Conservation (phyloP, 1,139 yeast genomes). For the Diutina scorzettiae region DNA sequence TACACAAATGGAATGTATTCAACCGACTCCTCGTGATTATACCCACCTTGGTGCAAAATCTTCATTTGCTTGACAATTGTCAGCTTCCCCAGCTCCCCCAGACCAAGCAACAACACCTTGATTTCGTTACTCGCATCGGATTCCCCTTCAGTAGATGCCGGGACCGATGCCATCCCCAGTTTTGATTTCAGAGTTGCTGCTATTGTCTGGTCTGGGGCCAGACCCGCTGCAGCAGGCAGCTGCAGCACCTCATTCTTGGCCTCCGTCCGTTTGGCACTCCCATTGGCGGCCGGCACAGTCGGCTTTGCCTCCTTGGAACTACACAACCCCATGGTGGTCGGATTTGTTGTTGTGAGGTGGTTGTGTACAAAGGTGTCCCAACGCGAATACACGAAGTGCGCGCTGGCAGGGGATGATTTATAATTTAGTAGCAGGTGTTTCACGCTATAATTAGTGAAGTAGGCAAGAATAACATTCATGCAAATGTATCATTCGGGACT, state of each 20-base stretch:
- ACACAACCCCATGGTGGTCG: slow-evolving; percentile 6
- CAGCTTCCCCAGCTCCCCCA: slow-evolving; percentile 74
- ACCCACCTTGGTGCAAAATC: slow-evolving; percentile 62
- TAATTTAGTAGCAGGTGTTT: too few species aligned
- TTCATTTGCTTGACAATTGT: slow-evolving; percentile 68
- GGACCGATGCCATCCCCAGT: background rate
- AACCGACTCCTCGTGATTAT: slow-evolving; percentile 45
- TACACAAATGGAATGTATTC: slow-evolving; percentile 63
- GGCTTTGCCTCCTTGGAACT: slow-evolving; percentile 5
- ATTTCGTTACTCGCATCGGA: slow-evolving; percentile 21
- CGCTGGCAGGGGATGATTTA: too few species aligned
- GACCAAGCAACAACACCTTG: slow-evolving; percentile 56
- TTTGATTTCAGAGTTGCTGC: background rate
- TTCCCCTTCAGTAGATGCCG: background rate
- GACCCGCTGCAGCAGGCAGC: background rate
- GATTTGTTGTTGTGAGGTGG: slow-evolving; percentile 5
- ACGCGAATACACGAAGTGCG: slow-evolving; percentile 6
- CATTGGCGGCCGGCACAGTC: background rate
- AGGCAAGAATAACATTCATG: too few species aligned
- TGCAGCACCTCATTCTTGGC: slow-evolving; percentile 1
- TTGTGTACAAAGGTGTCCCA: background rate
- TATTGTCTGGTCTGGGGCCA: background rate
- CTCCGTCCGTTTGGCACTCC: background rate
- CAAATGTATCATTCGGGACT: too few species aligned
- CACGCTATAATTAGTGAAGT: too few species aligned